Percentiles rank a stretch among this genome's conserved stretches.
Conservation (phyloP, 495 filamentous ascomycete genomes). For the Podospora pseudopauciseta region DNA sequence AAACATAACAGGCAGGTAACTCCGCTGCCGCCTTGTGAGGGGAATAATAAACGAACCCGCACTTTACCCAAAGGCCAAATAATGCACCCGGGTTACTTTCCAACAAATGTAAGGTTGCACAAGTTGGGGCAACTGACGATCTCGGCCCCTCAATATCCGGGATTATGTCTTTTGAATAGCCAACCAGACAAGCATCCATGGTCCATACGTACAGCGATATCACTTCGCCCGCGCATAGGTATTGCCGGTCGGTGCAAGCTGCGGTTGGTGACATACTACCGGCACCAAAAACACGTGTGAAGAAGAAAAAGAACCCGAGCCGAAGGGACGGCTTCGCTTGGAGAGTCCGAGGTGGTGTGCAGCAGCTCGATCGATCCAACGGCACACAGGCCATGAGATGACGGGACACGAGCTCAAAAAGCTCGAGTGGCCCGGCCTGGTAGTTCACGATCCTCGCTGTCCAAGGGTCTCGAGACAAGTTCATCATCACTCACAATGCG, state of each 20-base stretch:
- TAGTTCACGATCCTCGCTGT: slow-evolving; percentile 29
- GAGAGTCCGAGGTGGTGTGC: neutral
- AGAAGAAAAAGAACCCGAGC: neutral
- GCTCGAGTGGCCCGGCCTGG: neutral
- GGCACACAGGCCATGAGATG: neutral
- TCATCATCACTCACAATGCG: slow-evolving; percentile 21
- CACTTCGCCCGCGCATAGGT: neutral
- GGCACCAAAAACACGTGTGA: neutral
- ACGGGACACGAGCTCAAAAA: neutral
- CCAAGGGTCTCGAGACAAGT: neutral
- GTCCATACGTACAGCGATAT: neutral
- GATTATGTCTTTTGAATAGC: neutral
- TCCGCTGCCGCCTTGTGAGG: neutral
- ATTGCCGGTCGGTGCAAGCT: neutral
- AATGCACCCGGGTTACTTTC: neutral
- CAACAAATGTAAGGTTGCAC: neutral
- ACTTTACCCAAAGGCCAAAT: neutral
- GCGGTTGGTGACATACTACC: neutral
- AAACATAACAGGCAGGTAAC: neutral
- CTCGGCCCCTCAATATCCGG: slow-evolving; percentile 21
- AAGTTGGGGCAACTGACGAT: neutral
- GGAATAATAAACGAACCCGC: neutral
- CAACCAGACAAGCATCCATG: no score
- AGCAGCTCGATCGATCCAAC: neutral
- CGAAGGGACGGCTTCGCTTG: neutral